These are phyloP conservation scores for Colletotrichum sp. DNA, from an alignment of 2,329 filamentous ascomycete species.

Conservation along the genomic window DNA sequence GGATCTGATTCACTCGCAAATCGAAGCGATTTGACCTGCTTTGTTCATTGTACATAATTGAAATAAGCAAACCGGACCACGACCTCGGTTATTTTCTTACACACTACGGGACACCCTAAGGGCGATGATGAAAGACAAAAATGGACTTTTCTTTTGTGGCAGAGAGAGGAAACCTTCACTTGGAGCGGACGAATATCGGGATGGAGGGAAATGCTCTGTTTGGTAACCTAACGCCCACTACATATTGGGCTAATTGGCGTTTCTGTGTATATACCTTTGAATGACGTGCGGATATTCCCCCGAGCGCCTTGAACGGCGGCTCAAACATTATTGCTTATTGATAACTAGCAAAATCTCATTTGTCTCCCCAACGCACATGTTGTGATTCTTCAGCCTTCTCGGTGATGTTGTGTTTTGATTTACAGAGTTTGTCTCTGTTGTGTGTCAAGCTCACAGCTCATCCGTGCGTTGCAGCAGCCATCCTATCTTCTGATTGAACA, in stretches of 20 bases:
- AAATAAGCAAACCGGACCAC: constrained; percentile 7
- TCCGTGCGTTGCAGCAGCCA: constrained; percentile 7
- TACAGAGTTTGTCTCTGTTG: not conserved
- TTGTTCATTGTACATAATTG: constrained; percentile 22
- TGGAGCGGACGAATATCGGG: not conserved
- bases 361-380: not conserved
- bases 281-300: constrained; percentile 16
- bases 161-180: not conserved
- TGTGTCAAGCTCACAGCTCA: not conserved
- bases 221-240: not conserved
- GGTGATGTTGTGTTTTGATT: not conserved
- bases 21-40: not conserved
- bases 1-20: constrained; percentile 47
- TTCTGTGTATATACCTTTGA: constrained; percentile 21
- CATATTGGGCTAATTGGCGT: constrained; percentile 2
- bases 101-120: not conserved
- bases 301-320: not conserved
- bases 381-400: not conserved
- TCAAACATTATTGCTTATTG: not conserved
- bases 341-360: not conserved
- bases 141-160: not conserved
- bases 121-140: not conserved
- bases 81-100: not conserved
- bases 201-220: not conserved
- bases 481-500: not conserved